Evolutionary conservation across 1,284 basidiomycete genomes (phyloP).

Genomic region (Chondrostereum purpureum): DNA sequence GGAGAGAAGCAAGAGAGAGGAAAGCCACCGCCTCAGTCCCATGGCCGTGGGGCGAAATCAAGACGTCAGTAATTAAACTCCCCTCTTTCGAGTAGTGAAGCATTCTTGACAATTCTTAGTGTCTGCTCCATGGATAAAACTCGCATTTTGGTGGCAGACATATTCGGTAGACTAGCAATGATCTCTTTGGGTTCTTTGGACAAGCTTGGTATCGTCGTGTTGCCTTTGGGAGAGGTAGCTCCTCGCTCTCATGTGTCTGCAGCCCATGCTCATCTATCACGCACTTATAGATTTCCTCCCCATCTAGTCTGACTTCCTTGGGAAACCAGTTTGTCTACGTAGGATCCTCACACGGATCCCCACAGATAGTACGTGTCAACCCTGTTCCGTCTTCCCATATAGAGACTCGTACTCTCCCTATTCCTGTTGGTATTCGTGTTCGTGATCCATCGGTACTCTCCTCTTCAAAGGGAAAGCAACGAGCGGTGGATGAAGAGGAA

Average conservation of each 20-base stretch:
- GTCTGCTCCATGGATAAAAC: constrained; percentile 21
- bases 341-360: constrained; percentile 80
- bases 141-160: constrained; percentile 69
- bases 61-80: constrained; percentile 38
- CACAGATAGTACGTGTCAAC: constrained; percentile 65
- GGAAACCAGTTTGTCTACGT: constrained; percentile 70
- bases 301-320: constrained; percentile 75
- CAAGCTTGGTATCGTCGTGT: constrained; percentile 44
- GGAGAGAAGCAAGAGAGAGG: constrained; percentile 43
- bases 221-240: constrained; percentile 71
- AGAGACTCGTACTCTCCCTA: constrained; percentile 42
- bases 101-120: not conserved
- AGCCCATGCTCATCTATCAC: constrained; percentile 1
- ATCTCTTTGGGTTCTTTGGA: constrained; percentile 48
- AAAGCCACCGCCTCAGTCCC: constrained; percentile 47
- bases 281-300: constrained; percentile 51
- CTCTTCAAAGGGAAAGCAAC: constrained; percentile 25
- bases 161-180: constrained; percentile 67
- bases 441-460: constrained; percentile 26
- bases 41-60: constrained; percentile 70
- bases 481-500: constrained; percentile 20
- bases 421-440: constrained; percentile 39
- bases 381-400: constrained; percentile 34
- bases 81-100: constrained; percentile 3
- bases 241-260: not conserved